Evolutionary conservation across 352 stramenopile genomes (phyloP).

Genomic region (Globisporangium apiculatum): DNA sequence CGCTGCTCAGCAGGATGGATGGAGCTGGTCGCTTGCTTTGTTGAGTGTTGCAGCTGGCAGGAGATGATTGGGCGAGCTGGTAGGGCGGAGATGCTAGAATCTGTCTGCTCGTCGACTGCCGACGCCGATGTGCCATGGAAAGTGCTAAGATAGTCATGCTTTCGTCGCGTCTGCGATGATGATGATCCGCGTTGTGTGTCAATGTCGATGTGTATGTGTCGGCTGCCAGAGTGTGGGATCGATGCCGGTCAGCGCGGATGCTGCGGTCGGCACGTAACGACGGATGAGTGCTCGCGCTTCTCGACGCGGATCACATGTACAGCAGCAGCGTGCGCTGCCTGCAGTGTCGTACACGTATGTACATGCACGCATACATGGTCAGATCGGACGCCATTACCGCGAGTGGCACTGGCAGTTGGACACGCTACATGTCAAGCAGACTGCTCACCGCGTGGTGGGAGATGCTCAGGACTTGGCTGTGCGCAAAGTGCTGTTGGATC

Average conservation of each 20-base stretch:
- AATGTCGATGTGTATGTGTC: background rate
- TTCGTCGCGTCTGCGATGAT: conserved; percentile 20
- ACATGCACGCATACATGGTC: background rate
- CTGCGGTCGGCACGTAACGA: conserved; percentile 2
- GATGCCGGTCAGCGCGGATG: too few species aligned
- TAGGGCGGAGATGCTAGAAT: background rate
- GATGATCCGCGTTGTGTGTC: background rate
- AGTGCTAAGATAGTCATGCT: conserved; percentile 37
- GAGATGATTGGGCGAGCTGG: background rate
- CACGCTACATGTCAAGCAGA: background rate
- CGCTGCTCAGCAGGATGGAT: too few species aligned
- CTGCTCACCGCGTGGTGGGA: conserved; percentile 27
- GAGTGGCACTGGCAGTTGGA: too few species aligned
- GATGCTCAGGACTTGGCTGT: conserved; percentile 38
- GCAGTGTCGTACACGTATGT: background rate
- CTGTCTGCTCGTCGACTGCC: background rate
- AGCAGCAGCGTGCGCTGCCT: conserved; percentile 5
- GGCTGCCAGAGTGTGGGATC: too few species aligned
- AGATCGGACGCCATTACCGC: too few species aligned
- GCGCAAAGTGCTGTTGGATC: conserved; percentile 20
- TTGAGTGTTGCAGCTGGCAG: background rate
- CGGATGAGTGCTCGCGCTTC: conserved; percentile 12
- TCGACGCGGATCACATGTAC: conserved; percentile 26
- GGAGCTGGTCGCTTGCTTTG: background rate
- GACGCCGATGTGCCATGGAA: conserved; percentile 16